Conservation (phyloP, 1,284 basidiomycete genomes). For the Wolfiporia cocos region DNA sequence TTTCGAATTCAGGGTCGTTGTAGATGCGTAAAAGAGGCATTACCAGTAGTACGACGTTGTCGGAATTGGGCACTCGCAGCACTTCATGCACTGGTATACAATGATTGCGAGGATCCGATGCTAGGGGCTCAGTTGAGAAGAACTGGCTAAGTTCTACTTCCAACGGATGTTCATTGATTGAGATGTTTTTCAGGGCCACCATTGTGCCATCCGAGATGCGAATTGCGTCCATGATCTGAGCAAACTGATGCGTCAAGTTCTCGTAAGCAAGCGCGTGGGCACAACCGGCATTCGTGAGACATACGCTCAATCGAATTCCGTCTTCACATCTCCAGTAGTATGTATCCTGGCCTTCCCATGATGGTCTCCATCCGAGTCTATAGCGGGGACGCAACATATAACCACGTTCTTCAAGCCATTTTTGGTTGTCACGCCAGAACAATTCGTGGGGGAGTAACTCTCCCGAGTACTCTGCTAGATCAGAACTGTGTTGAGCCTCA, state of each 20-base stretch:
- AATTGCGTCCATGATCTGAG: conserved; percentile 20
- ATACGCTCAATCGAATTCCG: neutral
- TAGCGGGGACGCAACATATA: conserved; percentile 13
- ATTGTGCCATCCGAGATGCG: conserved; percentile 17
- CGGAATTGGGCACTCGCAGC: conserved; percentile 9
- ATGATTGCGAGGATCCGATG: conserved; percentile 12
- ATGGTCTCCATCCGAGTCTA: conserved; percentile 11
- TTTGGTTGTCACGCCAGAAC: conserved; percentile 8
- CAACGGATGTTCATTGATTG: conserved; percentile 5
- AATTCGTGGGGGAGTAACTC: neutral
- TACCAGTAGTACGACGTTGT: conserved; percentile 10
- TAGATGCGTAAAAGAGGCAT: conserved; percentile 17
- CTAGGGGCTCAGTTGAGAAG: conserved; percentile 4
- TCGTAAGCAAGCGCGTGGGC: neutral
- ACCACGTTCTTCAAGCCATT: conserved; percentile 10
- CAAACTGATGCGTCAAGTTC: neutral
- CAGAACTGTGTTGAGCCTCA: neutral
- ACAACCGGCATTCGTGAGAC: neutral
- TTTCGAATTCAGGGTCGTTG: conserved; percentile 11
- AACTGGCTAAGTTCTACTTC: conserved; percentile 12
- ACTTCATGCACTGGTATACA: conserved; percentile 15
- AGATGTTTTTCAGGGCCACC: conserved; percentile 20
- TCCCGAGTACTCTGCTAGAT: neutral
- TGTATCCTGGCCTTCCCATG: conserved; percentile 7
- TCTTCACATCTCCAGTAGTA: conserved; percentile 4